Conservation (phyloP, 129 eudicot species). For the Logfia minima region DNA sequence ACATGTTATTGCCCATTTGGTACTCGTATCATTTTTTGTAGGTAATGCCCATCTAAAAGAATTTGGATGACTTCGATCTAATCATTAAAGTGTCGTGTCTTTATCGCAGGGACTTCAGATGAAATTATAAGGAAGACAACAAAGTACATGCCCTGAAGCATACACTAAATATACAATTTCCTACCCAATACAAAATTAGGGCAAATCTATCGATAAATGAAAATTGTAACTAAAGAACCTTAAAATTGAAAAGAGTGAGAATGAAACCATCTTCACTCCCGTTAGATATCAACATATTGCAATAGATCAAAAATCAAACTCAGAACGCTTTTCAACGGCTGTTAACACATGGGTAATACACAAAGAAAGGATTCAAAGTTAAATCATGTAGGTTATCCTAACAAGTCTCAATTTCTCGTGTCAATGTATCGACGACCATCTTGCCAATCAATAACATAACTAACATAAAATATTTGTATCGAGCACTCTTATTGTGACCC, state of each 20-base stretch:
- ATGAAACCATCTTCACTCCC: too few relatives aligned
- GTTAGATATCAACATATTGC: too few relatives aligned
- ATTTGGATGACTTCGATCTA: not conserved
- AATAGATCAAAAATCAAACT: too few relatives aligned
- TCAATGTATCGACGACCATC: too few relatives aligned
- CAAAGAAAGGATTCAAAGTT: not conserved
- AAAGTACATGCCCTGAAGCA: too few relatives aligned
- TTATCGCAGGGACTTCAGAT: not conserved
- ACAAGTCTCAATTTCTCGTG: constrained; percentile 18
- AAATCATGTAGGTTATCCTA: not conserved
- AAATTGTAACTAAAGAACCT: not conserved
- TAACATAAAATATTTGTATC: not conserved
- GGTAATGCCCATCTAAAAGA: constrained; percentile 8
- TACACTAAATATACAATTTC: too few relatives aligned
- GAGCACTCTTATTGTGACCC: not conserved
- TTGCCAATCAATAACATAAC: too few relatives aligned
- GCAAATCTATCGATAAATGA: too few relatives aligned
- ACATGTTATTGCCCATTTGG: not conserved
- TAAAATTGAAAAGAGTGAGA: too few relatives aligned
- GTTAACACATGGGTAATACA: constrained; percentile 18
- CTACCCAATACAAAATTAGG: too few relatives aligned
- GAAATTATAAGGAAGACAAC: not conserved
- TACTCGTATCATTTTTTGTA: not conserved
- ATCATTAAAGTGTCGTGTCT: not conserved
- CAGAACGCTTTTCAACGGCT: too few relatives aligned